Evolutionary conservation across 1,139 yeast species (phyloP).

Genomic region (Eremothecium cymbalariae): DNA sequence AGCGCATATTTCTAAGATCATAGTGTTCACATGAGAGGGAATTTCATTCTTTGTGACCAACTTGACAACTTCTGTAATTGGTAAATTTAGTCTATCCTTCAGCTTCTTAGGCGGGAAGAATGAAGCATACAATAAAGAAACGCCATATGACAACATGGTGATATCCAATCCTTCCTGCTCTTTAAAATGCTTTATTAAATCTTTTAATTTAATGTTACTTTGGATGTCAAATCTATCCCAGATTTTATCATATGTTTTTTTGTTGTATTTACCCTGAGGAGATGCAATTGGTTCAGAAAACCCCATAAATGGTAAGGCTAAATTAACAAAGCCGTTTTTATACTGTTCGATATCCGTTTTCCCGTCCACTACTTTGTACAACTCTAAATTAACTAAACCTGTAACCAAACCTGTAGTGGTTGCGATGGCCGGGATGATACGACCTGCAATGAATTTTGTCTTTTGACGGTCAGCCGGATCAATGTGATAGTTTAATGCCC

Average conservation of each 20-base stretch:
- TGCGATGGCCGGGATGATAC: conserved; percentile 97
- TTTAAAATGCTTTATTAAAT: conserved; percentile 68
- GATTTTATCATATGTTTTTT: conserved; percentile 71
- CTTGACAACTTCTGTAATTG: conserved; percentile 68
- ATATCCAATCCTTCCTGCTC: conserved; percentile 77
- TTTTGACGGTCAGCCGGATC: conserved; percentile 68
- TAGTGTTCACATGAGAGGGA: conserved; percentile 62
- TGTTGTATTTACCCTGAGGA: conserved; percentile 73
- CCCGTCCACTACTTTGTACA: conserved; percentile 78
- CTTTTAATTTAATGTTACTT: conserved; percentile 71
- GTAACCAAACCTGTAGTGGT: conserved; percentile 96
- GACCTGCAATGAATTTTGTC: conserved; percentile 83
- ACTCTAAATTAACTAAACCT: conserved; percentile 85
- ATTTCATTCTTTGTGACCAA: conserved; percentile 77
- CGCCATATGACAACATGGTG: conserved; percentile 88
- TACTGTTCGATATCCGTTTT: conserved; percentile 71
- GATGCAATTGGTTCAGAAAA: conserved; percentile 93
- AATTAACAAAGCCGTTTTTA: conserved; percentile 87
- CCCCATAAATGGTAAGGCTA: conserved; percentile 94
- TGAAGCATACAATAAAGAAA: conserved; percentile 80
- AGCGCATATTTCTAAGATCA: conserved; percentile 84
- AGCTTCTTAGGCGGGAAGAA: conserved; percentile 89
- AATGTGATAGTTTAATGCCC: conserved; percentile 87
- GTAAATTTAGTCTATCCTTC: conserved; percentile 63
- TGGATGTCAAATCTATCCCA: conserved; percentile 90